phyloP scores from a whole-genome alignment of 1,284 basidiomycete species.

The Apiotrichum montevideense region DNA sequence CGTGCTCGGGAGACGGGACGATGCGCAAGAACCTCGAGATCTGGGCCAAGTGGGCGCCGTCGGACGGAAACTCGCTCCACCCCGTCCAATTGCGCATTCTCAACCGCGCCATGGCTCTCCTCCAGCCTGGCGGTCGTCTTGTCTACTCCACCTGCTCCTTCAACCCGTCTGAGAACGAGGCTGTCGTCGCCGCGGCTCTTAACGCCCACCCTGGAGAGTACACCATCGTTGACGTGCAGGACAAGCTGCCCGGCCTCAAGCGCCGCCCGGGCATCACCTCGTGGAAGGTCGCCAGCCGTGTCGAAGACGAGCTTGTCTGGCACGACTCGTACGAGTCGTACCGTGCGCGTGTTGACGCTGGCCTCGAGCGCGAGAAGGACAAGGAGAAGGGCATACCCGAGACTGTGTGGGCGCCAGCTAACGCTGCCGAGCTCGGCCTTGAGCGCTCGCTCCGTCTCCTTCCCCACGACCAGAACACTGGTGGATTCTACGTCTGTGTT shows the following conservation, averaged over 20 bases:
- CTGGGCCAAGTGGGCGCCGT: slow-evolving; percentile 86
- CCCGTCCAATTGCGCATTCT: slow-evolving; percentile 90
- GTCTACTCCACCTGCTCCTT: slow-evolving; percentile 98
- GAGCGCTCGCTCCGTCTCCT: slow-evolving; percentile 76
- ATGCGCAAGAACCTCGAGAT: slow-evolving; percentile 91
- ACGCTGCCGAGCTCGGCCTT: slow-evolving; percentile 58
- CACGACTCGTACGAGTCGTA: slow-evolving; percentile 37
- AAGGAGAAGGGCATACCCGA: slow-evolving; percentile 54
- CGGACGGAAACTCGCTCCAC: slow-evolving; percentile 87
- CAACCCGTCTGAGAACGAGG: slow-evolving; percentile 97
- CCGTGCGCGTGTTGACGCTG: slow-evolving; percentile 21
- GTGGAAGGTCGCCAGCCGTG: slow-evolving; percentile 60
- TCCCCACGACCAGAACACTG: slow-evolving; percentile 93
- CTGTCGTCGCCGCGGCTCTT: slow-evolving; percentile 82
- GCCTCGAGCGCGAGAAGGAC: slow-evolving; percentile 31
- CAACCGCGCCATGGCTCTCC: slow-evolving; percentile 81
- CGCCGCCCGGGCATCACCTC: slow-evolving; percentile 65
- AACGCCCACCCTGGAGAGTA: slow-evolving; percentile 71
- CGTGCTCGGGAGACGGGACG: slow-evolving; percentile 93
- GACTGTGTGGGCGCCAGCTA: slow-evolving; percentile 73
- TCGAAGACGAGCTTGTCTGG: slow-evolving; percentile 23
- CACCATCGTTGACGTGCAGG: slow-evolving; percentile 72
- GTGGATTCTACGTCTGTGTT: slow-evolving; percentile 94
- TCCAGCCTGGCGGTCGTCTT: slow-evolving; percentile 78
- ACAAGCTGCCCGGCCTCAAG: slow-evolving; percentile 62